Conservation (phyloP, 2,329 filamentous ascomycete genomes). For the Berkeleyomyces basicola region DNA sequence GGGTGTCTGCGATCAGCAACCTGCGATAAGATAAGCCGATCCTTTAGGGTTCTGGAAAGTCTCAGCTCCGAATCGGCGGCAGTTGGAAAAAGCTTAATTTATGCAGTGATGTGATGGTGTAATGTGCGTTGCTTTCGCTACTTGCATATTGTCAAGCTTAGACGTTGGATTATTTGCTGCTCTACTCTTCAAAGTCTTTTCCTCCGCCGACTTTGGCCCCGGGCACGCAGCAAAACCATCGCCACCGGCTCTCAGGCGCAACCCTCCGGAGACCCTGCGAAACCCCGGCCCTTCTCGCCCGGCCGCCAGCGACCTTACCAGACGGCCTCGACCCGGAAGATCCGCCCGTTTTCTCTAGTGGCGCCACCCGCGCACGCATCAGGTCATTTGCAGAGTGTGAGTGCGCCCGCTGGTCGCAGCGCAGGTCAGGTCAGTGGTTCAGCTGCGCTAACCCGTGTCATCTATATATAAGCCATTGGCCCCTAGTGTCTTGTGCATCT, state of each 20-base stretch:
- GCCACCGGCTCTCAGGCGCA: neutral
- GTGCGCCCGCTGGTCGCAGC: too few species aligned
- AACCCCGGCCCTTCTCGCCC: neutral
- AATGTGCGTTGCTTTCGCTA: neutral
- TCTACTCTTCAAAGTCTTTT: neutral
- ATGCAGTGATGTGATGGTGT: neutral
- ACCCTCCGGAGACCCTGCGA: neutral
- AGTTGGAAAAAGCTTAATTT: neutral
- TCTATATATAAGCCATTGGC: too few species aligned
- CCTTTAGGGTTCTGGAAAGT: neutral
- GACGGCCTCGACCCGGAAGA: too few species aligned
- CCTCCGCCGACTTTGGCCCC: neutral
- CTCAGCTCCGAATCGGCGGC: neutral
- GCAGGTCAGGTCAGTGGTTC: too few species aligned
- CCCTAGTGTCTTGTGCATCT: too few species aligned
- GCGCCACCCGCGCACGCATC: too few species aligned
- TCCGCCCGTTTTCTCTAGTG: too few species aligned
- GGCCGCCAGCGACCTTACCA: neutral
- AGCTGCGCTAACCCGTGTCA: too few species aligned
- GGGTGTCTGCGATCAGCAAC: neutral
- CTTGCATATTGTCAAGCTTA: neutral
- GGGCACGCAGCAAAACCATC: neutral
- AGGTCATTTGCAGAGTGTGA: too few species aligned
- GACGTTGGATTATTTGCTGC: neutral
- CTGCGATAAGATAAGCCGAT: neutral